These are phyloP conservation scores for Teunomyces atbi DNA, from an alignment of 805 yeast species.

Conservation along the genomic window DNA sequence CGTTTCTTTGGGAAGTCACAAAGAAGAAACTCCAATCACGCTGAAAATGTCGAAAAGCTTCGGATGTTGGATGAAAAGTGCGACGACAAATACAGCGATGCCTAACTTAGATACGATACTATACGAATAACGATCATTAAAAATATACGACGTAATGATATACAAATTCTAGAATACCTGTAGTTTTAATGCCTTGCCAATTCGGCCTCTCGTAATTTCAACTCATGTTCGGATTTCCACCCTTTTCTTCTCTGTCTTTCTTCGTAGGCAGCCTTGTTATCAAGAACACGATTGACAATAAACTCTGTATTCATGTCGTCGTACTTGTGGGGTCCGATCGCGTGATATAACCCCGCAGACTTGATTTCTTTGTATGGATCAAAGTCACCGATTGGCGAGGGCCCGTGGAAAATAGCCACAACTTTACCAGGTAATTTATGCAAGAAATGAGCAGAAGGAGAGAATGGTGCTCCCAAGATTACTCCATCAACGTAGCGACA, in stretches of 20 bases:
- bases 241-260: slow-evolving; percentile 88
- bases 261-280: slow-evolving; percentile 67
- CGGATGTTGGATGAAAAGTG: slow-evolving; percentile 20
- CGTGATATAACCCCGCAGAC: slow-evolving; percentile 33
- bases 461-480: slow-evolving; percentile 66
- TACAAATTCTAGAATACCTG: too few species aligned
- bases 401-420: slow-evolving; percentile 55
- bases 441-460: slow-evolving; percentile 43
- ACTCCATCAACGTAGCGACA: slow-evolving; percentile 82
- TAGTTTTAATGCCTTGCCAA: neutral
- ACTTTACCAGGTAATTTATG: slow-evolving; percentile 37
- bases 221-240: slow-evolving; percentile 59
- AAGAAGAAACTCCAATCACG: slow-evolving; percentile 43
- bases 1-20: slow-evolving; percentile 19
- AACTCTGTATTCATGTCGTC: slow-evolving; percentile 64
- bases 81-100: slow-evolving; percentile 10
- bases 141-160: neutral
- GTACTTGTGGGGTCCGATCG: slow-evolving; percentile 55
- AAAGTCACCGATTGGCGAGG: slow-evolving; percentile 38
- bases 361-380: slow-evolving; percentile 40
- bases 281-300: slow-evolving; percentile 72
- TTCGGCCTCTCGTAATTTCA: slow-evolving; percentile 25
- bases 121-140: neutral
- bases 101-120: neutral
- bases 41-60: slow-evolving; percentile 28